A percentile compares a stretch with the other conserved stretches of the same genome.
phyloP scores from a whole-genome alignment of 805 yeast species.

The Metschnikowia baotianmanensis region DNA sequence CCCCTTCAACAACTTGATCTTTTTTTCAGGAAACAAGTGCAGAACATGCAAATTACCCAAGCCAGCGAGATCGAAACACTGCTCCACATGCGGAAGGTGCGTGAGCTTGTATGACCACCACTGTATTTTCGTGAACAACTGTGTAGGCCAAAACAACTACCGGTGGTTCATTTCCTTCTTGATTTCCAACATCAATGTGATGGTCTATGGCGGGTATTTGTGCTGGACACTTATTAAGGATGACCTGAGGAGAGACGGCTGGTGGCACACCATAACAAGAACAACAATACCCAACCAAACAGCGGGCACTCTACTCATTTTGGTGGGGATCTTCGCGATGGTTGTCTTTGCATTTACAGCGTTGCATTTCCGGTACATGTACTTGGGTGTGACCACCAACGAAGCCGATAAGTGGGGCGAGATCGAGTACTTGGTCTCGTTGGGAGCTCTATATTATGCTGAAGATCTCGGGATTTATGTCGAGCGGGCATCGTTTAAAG shows the following conservation, averaged over 20 bases:
- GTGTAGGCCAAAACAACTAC: constrained; percentile 69
- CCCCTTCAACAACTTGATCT: constrained; percentile 51
- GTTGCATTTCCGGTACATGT: constrained; percentile 40
- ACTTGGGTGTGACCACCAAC: constrained; percentile 71
- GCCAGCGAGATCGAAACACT: constrained; percentile 67
- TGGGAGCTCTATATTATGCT: constrained; percentile 16
- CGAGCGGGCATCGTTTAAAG: constrained; percentile 21
- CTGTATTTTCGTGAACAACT: constrained; percentile 67
- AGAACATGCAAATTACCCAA: constrained; percentile 45
- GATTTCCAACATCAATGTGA: constrained; percentile 36
- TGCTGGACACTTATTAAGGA: constrained; percentile 25
- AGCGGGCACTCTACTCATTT: constrained; percentile 43
- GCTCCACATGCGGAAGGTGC: constrained; percentile 57
- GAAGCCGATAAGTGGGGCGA: constrained; percentile 72
- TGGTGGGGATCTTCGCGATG: constrained; percentile 44
- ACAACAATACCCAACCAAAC: constrained; percentile 34
- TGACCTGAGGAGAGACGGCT: constrained; percentile 10
- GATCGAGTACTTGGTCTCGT: constrained; percentile 36
- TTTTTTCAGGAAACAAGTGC: constrained; percentile 45
- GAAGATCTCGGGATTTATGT: constrained; percentile 18
- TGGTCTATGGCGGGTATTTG: constrained; percentile 43
- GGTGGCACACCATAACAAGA: constrained; percentile 23
- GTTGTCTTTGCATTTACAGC: constrained; percentile 43
- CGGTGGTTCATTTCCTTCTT: constrained; percentile 59
- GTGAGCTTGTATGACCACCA: constrained; percentile 55